phyloP scores from a whole-genome alignment of 2,329 filamentous ascomycete species.

The Phialemoniopsis sp. region DNA sequence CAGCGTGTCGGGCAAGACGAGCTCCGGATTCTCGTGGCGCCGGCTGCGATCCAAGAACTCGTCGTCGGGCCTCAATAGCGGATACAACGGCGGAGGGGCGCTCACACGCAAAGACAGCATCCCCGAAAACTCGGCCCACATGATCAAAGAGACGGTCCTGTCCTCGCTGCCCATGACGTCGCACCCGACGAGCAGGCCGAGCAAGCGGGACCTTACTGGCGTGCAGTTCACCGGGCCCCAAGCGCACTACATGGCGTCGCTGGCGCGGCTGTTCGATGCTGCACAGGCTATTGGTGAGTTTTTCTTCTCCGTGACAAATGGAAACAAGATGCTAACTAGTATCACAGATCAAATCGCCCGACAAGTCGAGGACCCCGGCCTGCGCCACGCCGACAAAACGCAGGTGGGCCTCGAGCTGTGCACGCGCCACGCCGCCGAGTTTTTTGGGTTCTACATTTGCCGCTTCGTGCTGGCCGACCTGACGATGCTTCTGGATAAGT shows the following conservation, averaged over 20 bases:
- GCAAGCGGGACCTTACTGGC: slow-evolving; percentile 66
- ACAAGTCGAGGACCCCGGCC: slow-evolving; percentile 90
- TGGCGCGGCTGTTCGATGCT: slow-evolving; percentile 89
- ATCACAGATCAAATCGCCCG: slow-evolving; percentile 83
- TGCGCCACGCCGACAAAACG: slow-evolving; percentile 87
- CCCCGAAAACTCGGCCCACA: neutral
- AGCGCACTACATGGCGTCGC: slow-evolving; percentile 83
- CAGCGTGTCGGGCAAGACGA: slow-evolving; percentile 69
- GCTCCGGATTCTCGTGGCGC: slow-evolving; percentile 76
- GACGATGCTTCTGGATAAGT: slow-evolving; percentile 85
- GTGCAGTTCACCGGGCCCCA: slow-evolving; percentile 79
- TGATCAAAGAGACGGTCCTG: slow-evolving; percentile 44
- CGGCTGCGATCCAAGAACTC: slow-evolving; percentile 89
- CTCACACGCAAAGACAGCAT: slow-evolving; percentile 6
- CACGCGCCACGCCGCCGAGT: slow-evolving; percentile 90
- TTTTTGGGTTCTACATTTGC: slow-evolving; percentile 96
- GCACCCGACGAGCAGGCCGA: slow-evolving; percentile 59
- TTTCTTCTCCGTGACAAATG: neutral
- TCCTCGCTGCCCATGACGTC: slow-evolving; percentile 75
- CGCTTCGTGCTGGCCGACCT: slow-evolving; percentile 90
- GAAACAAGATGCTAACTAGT: no score
- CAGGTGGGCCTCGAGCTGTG: slow-evolving; percentile 94
- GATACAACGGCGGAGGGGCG: slow-evolving; percentile 36
- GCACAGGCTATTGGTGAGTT: slow-evolving; percentile 84
- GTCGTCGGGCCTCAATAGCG: slow-evolving; percentile 51